Base-by-base conservation (phyloP, 1,284 basidiomycete genomes). In the Cutaneotrichosporon daszewskae region DNA sequence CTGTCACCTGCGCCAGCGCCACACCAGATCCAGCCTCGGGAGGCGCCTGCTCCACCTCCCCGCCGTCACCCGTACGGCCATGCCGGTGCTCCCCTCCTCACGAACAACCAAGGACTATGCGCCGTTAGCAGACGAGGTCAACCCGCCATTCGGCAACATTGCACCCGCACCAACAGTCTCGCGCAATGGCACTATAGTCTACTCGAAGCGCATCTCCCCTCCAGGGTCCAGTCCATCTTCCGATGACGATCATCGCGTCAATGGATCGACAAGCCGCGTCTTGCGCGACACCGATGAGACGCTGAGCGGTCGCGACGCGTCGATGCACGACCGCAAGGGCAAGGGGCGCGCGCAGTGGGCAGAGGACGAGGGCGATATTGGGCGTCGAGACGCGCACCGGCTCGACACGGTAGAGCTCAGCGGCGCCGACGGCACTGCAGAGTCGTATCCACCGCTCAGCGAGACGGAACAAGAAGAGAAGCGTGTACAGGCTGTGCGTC, bases 401-500 rank as follows among this genome's bases (percentile, higher is more conserved):
- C n/a, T n/a, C n/a, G n/a, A n/a, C n/a, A n/a, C n/a, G n/a, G n/a
- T n/a, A n/a, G n/a, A n/a, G n/a, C n/a, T n/a, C n/a, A n/a, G n/a
- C n/a, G n/a, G n/a, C n/a, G n/a, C n/a, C n/a, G n/a, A n/a, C n/a
- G n/a, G n/a, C 38, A 52, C 45, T 2, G 37, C 47, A 2, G 55
- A 43, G 5, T 45, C 45, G 20, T 70, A 70, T 39, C 67, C 68
- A 5, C 65, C 67, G 1, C 27, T 58, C n/a, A 68, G 59, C 39
- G 62, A 61, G 29, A 59, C 54, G 13, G 62, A 64, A 34, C 66
- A 59, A 12, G 67, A 68, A 33, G 69, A 69, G 49, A 51, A 55
- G 33, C 45, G 61, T 13, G 55, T 72, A 16, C 65, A 69, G 48
- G 64, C 68, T 32, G 69, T 70, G 32, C 54, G 67, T 50, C 3